phyloP scores from a whole-genome alignment of 495 filamentous ascomycete genomes.

The Gamarada debralockiae region DNA sequence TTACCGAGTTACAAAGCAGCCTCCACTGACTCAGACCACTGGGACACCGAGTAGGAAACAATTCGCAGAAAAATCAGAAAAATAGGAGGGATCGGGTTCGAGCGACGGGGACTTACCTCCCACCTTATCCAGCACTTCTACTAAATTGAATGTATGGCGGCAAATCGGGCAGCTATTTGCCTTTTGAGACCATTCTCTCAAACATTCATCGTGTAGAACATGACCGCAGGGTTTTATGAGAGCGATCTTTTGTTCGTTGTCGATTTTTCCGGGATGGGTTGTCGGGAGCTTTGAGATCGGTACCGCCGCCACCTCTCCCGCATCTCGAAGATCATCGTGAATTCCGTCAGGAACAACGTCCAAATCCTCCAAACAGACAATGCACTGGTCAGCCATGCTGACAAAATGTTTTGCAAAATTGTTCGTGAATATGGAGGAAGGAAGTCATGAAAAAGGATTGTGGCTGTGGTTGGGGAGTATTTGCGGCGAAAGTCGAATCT shows the following conservation, averaged over 20 bases:
- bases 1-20: slow-evolving; percentile 14
- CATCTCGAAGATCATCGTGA: slow-evolving; percentile 34
- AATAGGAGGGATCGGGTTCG: neutral
- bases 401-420: slow-evolving; percentile 11
- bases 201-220: slow-evolving; percentile 83
- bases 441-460: slow-evolving; percentile 37
- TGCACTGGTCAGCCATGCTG: slow-evolving; percentile 87
- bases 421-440: slow-evolving; percentile 6
- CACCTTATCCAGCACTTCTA: slow-evolving; percentile 72
- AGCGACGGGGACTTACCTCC: slow-evolving; percentile 58
- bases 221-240: slow-evolving; percentile 71
- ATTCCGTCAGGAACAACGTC: slow-evolving; percentile 41
- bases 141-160: slow-evolving; percentile 82
- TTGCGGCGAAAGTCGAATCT: slow-evolving; percentile 9
- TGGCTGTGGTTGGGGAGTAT: slow-evolving; percentile 5
- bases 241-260: slow-evolving; percentile 38
- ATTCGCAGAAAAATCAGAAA: neutral
- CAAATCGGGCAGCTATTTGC: slow-evolving; percentile 98
- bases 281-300: slow-evolving; percentile 32
- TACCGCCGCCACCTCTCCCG: slow-evolving; percentile 29
- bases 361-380: slow-evolving; percentile 92
- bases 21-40: slow-evolving; percentile 5
- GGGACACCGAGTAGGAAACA: neutral
- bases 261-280: slow-evolving; percentile 21
- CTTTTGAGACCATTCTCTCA: slow-evolving; percentile 89